Base-by-base conservation (phyloP, 805 yeast genomes). In the Schizosaccharomyces lindneri region DNA sequence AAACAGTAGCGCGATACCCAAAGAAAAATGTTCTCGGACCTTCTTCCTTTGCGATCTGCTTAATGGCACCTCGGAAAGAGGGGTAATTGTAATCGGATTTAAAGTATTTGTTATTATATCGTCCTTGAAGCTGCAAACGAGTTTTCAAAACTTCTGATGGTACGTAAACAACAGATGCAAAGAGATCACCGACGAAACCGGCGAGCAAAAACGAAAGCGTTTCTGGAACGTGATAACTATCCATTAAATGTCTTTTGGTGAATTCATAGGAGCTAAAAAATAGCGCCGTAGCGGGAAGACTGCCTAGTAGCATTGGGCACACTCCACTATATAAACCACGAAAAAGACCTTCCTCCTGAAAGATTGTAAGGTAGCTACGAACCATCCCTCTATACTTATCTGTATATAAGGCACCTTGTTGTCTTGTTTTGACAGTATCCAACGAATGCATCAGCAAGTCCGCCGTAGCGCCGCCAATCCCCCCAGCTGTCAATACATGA, bases 371-470 rank as follows among this genome's bases (percentile, higher is more conserved):
- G 67, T 85, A 87, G 0, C 97, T 95, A 11, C 81, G 78, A 7
- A 83, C 67, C 83, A 88, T 87, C 67, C 79, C 82, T 63, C 74
- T 78, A 71, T 90, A 90, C 70, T 86, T 84, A 5, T 74, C 65
- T 24, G 77, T 77, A 65, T 76, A 74, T 27, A 85, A 82, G 3
- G 95, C 85, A n/a, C 95, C 97, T 70, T 93, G 99, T 70, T 93
- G 98, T 64, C 98, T 77, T 1, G 98, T 93, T 70, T 93, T 93
- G 41, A 93, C 95, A 0, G 98, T 93, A 69, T 93, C 99, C 43
- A 93, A 73, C 0, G 97, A 89, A 72, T 93, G 97, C 97, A 93
- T 93, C 39, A 81, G 73, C 1, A 93, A 78, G 68, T 90, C 98
- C 15, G 97, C 97, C 48, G 89, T 79, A 62, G 86, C 82, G 0